These are phyloP conservation scores for Fusarium caatingaense DNA, from an alignment of 2,329 filamentous ascomycete species.

Conservation along the genomic window DNA sequence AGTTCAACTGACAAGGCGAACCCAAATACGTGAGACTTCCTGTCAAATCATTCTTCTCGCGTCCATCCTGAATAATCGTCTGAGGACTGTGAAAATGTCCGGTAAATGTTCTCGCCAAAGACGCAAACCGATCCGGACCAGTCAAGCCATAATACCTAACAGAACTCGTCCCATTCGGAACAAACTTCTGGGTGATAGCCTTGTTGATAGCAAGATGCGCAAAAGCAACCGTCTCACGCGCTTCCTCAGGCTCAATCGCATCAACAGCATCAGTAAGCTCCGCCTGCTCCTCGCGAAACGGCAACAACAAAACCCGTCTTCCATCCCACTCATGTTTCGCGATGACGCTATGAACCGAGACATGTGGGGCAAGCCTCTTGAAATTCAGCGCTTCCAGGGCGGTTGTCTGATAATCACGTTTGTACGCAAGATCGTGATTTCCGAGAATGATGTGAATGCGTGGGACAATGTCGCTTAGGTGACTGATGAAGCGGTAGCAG, in stretches of 20 bases:
- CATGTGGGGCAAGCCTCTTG: conserved; percentile 22
- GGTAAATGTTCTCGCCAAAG: conserved; percentile 38
- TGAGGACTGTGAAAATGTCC: conserved; percentile 42
- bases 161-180: neutral
- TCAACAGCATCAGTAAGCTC: conserved; percentile 31
- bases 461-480: conserved; percentile 29
- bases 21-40: conserved; percentile 39
- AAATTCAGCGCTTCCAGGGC: conserved; percentile 37
- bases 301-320: conserved; percentile 33
- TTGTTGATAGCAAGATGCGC: conserved; percentile 42
- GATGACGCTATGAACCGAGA: conserved; percentile 31
- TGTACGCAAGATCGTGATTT: conserved; percentile 43
- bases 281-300: conserved; percentile 39
- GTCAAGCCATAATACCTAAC: conserved; percentile 29
- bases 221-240: conserved; percentile 38
- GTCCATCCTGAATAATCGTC: conserved; percentile 25
- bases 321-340: conserved; percentile 35
- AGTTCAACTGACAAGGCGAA: conserved; percentile 37
- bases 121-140: conserved; percentile 32
- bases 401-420: conserved; percentile 41
- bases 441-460: conserved; percentile 39
- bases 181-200: conserved; percentile 34
- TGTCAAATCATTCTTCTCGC: neutral
- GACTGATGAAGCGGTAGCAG: conserved; percentile 36
- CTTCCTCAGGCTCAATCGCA: conserved; percentile 11